Evolutionary conservation across 2,329 filamentous ascomycete genomes (phyloP).

Genomic region (Magnaporthales sp.): DNA sequence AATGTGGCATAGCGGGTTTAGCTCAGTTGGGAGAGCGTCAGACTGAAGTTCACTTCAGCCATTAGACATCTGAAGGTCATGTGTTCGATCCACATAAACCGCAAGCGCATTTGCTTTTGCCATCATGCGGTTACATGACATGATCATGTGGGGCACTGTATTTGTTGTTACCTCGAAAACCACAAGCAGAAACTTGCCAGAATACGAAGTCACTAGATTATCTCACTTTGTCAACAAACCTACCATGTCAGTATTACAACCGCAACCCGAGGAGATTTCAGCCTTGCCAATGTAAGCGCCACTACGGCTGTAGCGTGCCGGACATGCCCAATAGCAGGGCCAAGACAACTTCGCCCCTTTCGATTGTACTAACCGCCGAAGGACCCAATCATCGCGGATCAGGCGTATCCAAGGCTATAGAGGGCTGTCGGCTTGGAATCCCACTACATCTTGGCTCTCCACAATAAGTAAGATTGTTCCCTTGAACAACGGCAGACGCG

Average conservation of each 20-base stretch:
- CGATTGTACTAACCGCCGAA: too few species aligned
- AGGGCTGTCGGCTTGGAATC: not conserved
- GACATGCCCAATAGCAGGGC: too few species aligned
- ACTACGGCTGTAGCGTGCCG: not conserved
- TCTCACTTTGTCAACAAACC: not conserved
- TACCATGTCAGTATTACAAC: not conserved
- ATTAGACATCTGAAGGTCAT: conserved; percentile 2
- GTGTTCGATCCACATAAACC: conserved; percentile 5
- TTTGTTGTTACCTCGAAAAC: not conserved
- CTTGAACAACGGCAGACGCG: not conserved
- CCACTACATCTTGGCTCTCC: not conserved
- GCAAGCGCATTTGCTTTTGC: not conserved
- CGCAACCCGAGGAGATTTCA: not conserved
- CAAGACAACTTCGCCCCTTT: not conserved
- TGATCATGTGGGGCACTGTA: too few species aligned
- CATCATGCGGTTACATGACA: too few species aligned
- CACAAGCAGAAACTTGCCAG: not conserved
- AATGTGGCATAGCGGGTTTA: conserved; percentile 2
- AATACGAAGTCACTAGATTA: not conserved
- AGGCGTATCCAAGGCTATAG: too few species aligned
- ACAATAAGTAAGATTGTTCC: not conserved
- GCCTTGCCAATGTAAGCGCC: not conserved
- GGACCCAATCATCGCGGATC: too few species aligned
- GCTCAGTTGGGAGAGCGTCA: conserved; percentile 8
- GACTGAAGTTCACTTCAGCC: conserved; percentile 6